phyloP scores from a whole-genome alignment of 1,284 basidiomycete species.

The Termitomyces sp. region DNA sequence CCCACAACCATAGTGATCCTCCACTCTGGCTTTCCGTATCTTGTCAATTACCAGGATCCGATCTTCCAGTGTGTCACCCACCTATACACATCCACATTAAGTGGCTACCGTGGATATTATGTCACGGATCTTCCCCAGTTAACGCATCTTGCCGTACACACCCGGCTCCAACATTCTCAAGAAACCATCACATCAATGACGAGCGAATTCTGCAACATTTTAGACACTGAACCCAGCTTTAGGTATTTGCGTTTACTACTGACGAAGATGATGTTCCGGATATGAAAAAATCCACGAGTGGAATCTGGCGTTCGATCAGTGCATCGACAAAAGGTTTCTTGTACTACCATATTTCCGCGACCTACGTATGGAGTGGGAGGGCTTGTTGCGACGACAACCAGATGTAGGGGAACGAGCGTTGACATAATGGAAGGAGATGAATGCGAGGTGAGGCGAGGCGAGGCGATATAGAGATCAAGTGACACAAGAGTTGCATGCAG shows the following conservation, averaged over 20 bases:
- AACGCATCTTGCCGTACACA: slow-evolving; percentile 30
- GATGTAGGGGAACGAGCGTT: slow-evolving; percentile 22
- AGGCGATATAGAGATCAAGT: slow-evolving; percentile 2
- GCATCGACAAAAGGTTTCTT: slow-evolving; percentile 24
- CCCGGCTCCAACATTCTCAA: slow-evolving; percentile 20
- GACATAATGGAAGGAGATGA: slow-evolving; percentile 3
- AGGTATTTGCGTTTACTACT: slow-evolving; percentile 24
- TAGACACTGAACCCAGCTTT: slow-evolving; percentile 19
- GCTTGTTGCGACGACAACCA: slow-evolving; percentile 16
- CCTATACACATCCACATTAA: slow-evolving; percentile 28
- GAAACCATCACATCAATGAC: slow-evolving; percentile 11
- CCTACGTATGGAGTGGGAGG: slow-evolving; percentile 27
- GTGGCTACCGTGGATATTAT: slow-evolving; percentile 25
- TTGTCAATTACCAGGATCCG: slow-evolving; percentile 29
- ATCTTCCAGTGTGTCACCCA: slow-evolving; percentile 29
- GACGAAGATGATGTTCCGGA: slow-evolving; percentile 7
- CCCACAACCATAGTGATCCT: slow-evolving; percentile 28
- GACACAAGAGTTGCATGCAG: slow-evolving; percentile 1
- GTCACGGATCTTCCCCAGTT: slow-evolving; percentile 26
- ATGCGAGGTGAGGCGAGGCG: background rate
- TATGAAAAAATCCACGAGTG: slow-evolving; percentile 15
- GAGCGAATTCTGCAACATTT: slow-evolving; percentile 17
- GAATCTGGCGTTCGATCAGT: slow-evolving; percentile 16
- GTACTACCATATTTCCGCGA: slow-evolving; percentile 24
- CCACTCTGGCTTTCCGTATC: slow-evolving; percentile 28